These are phyloP conservation scores for Umbelopsis ramanniana DNA, from an alignment of 192 early-diverging fungal genomes.

Conservation along the genomic window DNA sequence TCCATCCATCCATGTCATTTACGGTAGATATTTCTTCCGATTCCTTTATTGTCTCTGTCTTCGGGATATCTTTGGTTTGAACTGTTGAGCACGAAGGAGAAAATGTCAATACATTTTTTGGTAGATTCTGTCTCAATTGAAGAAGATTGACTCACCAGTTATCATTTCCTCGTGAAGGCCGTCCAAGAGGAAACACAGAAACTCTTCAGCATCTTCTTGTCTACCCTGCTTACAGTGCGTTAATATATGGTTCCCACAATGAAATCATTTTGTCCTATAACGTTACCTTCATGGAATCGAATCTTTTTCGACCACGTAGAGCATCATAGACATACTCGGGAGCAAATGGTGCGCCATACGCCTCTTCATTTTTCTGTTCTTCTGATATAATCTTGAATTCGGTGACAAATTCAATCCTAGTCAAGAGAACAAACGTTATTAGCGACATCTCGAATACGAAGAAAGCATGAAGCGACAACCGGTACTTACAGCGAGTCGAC, in stretches of 20 bases:
- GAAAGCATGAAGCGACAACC: neutral
- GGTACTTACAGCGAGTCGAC: slow-evolving; percentile 81
- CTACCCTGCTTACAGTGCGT: slow-evolving; percentile 56
- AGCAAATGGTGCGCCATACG: slow-evolving; percentile 77
- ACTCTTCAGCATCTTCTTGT: slow-evolving; percentile 98
- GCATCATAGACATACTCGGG: slow-evolving; percentile 95
- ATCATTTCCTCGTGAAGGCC: slow-evolving; percentile 93
- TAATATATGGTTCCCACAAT: neutral
- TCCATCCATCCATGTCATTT: slow-evolving; percentile 66
- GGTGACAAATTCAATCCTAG: slow-evolving; percentile 45
- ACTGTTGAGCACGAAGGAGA: neutral
- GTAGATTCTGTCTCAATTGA: neutral
- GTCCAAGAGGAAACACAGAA: slow-evolving; percentile 90
- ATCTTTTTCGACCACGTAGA: slow-evolving; percentile 74
- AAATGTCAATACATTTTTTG: neutral
- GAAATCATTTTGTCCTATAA: neutral
- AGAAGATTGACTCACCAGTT: slow-evolving; percentile 32
- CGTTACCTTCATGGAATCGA: slow-evolving; percentile 76
- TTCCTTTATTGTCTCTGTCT: slow-evolving; percentile 9
- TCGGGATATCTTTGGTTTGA: neutral
- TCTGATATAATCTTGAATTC: slow-evolving; percentile 37
- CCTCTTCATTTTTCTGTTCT: slow-evolving; percentile 39
- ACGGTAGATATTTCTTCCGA: neutral
- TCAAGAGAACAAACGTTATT: neutral
- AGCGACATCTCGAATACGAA: too few relatives aligned